Evolutionary conservation across 352 stramenopile species (phyloP), one percentile per base, ranked within the genome.

Genomic region (Peronospora destructor): DNA sequence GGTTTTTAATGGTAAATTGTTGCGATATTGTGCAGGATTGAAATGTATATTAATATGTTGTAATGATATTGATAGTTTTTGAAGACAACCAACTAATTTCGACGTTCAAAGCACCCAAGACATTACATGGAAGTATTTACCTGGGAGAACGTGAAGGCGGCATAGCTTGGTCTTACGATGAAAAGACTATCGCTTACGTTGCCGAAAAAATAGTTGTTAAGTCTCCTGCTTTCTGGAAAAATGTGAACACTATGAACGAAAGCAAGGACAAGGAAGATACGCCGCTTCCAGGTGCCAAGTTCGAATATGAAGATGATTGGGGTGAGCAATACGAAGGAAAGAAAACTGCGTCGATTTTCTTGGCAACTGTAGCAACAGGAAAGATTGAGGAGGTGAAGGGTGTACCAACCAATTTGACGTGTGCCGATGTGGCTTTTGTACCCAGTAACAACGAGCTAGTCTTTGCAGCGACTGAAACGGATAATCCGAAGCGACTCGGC

Each of bases 321-420:
- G 84, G 84, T 13, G 84, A 95, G 59, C 81, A 86, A 37, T 91
- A 91, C 52, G 76, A 81, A 6, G 83, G 75, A 33, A 84, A 90
- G 51, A 76, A 78, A 54, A 85, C 67, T 1, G 73, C 71, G 21
- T 64, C 57, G 1, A 73, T 93, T 38, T 93, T 88, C 53, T 33
- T 90, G 14, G 69, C 78, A 6, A 76, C 74, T 13, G 40, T 93
- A 25, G 61, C 53, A 9, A 86, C 70, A 7, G 75, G 71, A 16
- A 79, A 81, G 38, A 84, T 85, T 39, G 60, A 84, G 1, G 65
- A 76, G n/a, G 66, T 86, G 13, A 71, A 74, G n/a, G 73, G 65
- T 10, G 53, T 85, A 3, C 71, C 76, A 0, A 45, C 45, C 3
- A 82, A 82, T 49, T 47, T 87, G 21, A 81, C 73, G 25, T 88